These are phyloP conservation scores for Leccinum fibrillosum DNA, from an alignment of 768 basidiomycete species.

Conservation along the genomic window DNA sequence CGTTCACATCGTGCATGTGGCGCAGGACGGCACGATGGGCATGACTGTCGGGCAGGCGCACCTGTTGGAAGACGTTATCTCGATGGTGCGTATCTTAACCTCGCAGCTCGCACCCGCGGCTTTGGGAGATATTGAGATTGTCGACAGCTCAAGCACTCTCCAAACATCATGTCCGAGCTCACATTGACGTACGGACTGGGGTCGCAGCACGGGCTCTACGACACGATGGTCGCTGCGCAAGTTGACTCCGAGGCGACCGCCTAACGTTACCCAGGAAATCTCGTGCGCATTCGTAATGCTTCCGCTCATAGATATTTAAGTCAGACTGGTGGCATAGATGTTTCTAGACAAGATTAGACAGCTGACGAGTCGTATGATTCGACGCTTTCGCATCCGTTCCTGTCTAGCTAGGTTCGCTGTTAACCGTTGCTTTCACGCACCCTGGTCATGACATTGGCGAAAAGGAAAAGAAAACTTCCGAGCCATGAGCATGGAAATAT, in stretches of 20 bases:
- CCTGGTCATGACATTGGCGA: neutral
- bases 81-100: constrained; percentile 50
- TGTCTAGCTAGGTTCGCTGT: neutral
- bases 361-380: neutral
- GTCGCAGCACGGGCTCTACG: constrained; percentile 71
- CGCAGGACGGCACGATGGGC: constrained; percentile 54
- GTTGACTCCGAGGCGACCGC: neutral
- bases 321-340: neutral
- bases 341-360: neutral
- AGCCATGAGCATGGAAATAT: constrained; percentile 14
- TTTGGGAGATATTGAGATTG: neutral
- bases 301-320: neutral
- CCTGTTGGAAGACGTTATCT: constrained; percentile 88
- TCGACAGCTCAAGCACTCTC: constrained; percentile 60
- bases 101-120: too few relatives aligned
- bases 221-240: constrained; percentile 41
- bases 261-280: neutral
- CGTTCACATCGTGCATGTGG: constrained; percentile 84
- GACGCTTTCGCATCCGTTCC: neutral
- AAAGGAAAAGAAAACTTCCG: neutral
- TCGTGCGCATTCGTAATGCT: neutral
- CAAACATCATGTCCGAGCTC: constrained; percentile 60
- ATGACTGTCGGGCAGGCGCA: constrained; percentile 90
- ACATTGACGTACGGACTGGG: constrained; percentile 83
- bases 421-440: too few relatives aligned